A percentile compares a stretch with the other conserved stretches of the same genome.
These are phyloP conservation scores for Chalciporus pseudorubinellus DNA, from an alignment of 768 basidiomycete species.

Conservation along the genomic window DNA sequence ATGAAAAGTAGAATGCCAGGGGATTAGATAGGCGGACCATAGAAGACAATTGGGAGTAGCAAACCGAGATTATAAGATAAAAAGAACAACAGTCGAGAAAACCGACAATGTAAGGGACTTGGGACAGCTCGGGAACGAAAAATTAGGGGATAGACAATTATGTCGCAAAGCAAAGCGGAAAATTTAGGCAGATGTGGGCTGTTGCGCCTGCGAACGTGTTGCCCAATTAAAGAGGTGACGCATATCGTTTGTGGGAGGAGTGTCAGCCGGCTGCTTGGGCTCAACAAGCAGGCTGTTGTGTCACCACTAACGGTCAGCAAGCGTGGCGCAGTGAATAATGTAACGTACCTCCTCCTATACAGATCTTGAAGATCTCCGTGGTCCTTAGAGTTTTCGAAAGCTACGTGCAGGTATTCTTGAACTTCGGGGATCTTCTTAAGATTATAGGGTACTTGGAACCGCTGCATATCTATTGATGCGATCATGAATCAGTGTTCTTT, in stretches of 20 bases:
- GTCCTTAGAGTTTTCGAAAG: constrained; percentile 71
- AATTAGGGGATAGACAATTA: constrained; percentile 15
- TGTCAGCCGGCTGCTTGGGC: constrained; percentile 76
- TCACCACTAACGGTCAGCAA: neutral
- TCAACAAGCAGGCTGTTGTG: constrained; percentile 69
- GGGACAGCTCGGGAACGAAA: constrained; percentile 9
- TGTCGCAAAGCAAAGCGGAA: constrained; percentile 7
- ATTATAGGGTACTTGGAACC: constrained; percentile 84
- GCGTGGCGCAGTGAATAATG: neutral
- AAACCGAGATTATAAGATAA: constrained; percentile 30
- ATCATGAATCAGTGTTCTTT: neutral
- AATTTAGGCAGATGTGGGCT: constrained; percentile 36
- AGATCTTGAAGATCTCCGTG: constrained; percentile 84
- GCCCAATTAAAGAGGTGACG: constrained; percentile 81
- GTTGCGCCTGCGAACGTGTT: constrained; percentile 50
- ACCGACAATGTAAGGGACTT: constrained; percentile 16
- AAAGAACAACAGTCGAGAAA: constrained; percentile 22
- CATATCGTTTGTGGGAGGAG: constrained; percentile 61
- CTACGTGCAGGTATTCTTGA: constrained; percentile 71
- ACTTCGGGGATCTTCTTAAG: constrained; percentile 89
- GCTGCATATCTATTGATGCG: constrained; percentile 70
- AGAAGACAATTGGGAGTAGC: constrained; percentile 12
- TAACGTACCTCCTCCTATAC: constrained; percentile 74
- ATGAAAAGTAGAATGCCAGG: constrained; percentile 19
- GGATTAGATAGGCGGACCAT: constrained; percentile 28